Evolutionary conservation across 345 rosid species (phyloP).

Genomic region (Populus nigra): DNA sequence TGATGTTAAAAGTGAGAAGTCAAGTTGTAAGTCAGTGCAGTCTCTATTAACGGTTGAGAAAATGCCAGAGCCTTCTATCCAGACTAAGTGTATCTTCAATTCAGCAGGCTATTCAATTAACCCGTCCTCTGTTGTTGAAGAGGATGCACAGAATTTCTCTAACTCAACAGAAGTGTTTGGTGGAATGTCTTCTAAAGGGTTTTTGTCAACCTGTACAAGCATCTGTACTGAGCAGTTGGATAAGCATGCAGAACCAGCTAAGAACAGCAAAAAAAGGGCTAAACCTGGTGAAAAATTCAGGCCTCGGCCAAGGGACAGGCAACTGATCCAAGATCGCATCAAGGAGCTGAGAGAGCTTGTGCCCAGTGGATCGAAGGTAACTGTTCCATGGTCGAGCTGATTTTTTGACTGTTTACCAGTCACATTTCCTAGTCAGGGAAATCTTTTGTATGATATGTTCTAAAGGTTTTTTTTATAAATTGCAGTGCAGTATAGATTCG

Average conservation of each 20-base stretch:
- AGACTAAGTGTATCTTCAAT: conserved; percentile 33
- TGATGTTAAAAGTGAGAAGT: conserved; percentile 49
- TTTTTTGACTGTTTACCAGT: background rate
- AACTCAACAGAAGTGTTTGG: conserved; percentile 56
- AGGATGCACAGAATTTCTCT: conserved; percentile 40
- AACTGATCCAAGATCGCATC: conserved; percentile 91
- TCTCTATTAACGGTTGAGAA: conserved; percentile 52
- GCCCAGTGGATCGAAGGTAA: conserved; percentile 94
- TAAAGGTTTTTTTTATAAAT: conserved; percentile 29
- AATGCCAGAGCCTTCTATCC: conserved; percentile 48
- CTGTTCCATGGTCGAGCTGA: conserved; percentile 21
- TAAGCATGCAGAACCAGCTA: conserved; percentile 53
- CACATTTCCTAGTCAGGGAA: conserved; percentile 7
- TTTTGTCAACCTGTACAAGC: conserved; percentile 70
- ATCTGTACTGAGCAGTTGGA: conserved; percentile 64
- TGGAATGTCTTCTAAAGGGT: conserved; percentile 59
- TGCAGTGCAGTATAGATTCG: conserved; percentile 96
- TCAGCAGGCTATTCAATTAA: conserved; percentile 50
- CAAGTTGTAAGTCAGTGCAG: conserved; percentile 47
- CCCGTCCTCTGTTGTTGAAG: conserved; percentile 40
- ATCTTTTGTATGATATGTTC: conserved; percentile 12
- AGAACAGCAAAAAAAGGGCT: conserved; percentile 71
- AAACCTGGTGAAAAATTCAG: conserved; percentile 83
- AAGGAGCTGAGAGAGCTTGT: conserved; percentile 97
- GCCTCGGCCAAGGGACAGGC: conserved; percentile 98